These are phyloP conservation scores for Dunaliella primolecta DNA, from an alignment of 139 green algal genomes.

Conservation along the genomic window DNA sequence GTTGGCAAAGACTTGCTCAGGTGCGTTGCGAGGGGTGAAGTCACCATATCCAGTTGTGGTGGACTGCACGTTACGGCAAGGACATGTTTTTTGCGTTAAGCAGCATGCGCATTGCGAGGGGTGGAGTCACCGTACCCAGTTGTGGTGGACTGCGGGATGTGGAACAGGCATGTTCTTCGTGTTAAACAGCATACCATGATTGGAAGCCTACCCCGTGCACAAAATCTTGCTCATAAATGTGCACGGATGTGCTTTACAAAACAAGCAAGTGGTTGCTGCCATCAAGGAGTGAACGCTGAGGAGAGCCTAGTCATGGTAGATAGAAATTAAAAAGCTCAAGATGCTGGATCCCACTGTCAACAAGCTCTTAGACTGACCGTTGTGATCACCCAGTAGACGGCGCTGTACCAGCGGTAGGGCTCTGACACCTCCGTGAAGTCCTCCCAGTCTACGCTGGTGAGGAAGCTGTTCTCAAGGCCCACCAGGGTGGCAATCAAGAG, in stretches of 20 bases:
- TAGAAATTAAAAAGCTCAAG: no score
- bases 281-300: no score
- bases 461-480: conserved; percentile 22
- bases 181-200: no score
- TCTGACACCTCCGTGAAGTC: conserved; percentile 6
- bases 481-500: conserved; percentile 19
- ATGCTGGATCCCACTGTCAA: no score
- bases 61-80: conserved; percentile 10
- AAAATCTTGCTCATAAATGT: no score
- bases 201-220: no score
- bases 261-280: no score
- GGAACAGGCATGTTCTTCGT: no score
- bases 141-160: conserved; percentile 26
- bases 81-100: no score
- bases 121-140: conserved; percentile 33
- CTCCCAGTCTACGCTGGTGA: conserved; percentile 14
- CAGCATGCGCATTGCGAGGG: conserved; percentile 1
- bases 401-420: conserved; percentile 9
- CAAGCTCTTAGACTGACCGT: conserved; percentile 29
- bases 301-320: no score
- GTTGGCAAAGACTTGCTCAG: conserved; percentile 42
- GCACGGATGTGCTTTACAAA: no score
- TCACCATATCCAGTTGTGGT: conserved; percentile 36
- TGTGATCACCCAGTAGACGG: conserved; percentile 20
- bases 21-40: conserved; percentile 13